A percentile compares a stretch with the other conserved stretches of the same genome.
phyloP scores from a whole-genome alignment of 2,329 filamentous ascomycete species.

The Beauveria brongniartii region DNA sequence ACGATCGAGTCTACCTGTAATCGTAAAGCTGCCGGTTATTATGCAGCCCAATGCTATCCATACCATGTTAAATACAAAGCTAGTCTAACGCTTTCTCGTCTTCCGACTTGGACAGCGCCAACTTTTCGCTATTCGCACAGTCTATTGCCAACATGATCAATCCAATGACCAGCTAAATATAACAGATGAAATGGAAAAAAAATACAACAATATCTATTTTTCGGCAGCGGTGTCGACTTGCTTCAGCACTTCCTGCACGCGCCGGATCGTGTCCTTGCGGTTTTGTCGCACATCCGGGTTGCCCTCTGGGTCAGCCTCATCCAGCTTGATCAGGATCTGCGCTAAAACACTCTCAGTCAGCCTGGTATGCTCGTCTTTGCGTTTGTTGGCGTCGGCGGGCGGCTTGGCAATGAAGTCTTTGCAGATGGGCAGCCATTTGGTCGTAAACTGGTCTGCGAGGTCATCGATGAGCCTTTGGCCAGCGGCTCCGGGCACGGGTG shows the following conservation, averaged over 20 bases:
- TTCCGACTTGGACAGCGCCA: not conserved
- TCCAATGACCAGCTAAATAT: not conserved
- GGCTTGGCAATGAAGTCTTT: conserved; percentile 53
- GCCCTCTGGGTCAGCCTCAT: conserved; percentile 67
- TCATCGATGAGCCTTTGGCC: conserved; percentile 52
- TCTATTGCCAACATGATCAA: not conserved
- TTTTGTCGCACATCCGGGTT: conserved; percentile 54
- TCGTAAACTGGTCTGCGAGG: conserved; percentile 57
- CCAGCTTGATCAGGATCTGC: conserved; percentile 68
- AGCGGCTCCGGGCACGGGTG: conserved; percentile 26
- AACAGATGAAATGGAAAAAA: not conserved
- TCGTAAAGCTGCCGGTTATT: not conserved
- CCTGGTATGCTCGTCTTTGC: conserved; percentile 65
- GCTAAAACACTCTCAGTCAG: conserved; percentile 69
- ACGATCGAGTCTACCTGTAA: not conserved
- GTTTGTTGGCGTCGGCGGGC: conserved; percentile 58
- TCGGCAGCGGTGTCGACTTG: conserved; percentile 45
- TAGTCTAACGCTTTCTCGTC: not conserved
- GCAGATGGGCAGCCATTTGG: conserved; percentile 57
- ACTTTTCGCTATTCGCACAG: not conserved
- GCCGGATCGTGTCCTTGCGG: conserved; percentile 65
- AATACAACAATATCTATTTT: not conserved
- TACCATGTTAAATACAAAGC: not conserved
- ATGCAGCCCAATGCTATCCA: not conserved
- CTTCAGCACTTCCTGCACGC: conserved; percentile 60